A percentile compares a stretch with the other conserved stretches of the same genome.
Evolutionary conservation across 305 asterid genomes (phyloP).

Genomic region (Fraxinus latifolia): DNA sequence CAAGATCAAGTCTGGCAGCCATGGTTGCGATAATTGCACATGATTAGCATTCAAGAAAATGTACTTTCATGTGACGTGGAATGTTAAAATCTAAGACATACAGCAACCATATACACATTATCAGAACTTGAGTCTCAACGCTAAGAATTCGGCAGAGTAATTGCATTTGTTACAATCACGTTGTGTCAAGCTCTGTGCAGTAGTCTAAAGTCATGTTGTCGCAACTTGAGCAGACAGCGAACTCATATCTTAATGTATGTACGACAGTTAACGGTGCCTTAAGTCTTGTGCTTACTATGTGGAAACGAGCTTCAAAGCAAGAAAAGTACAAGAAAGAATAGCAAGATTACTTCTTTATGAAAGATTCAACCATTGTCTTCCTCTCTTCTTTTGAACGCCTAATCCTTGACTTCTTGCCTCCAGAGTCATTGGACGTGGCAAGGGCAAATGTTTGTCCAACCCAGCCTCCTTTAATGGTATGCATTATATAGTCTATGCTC

Average conservation of each 20-base stretch:
- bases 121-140: not conserved
- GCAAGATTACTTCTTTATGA: slow-evolving; percentile 60
- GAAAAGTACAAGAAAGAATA: slow-evolving; percentile 8
- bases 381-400: slow-evolving; percentile 93
- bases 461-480: slow-evolving; percentile 62
- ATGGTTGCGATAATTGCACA: not conserved
- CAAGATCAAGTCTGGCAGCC: not conserved
- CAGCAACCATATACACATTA: not conserved
- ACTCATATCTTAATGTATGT: not conserved
- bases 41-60: not conserved
- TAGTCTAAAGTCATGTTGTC: not conserved
- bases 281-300: not conserved
- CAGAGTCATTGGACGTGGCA: slow-evolving; percentile 53
- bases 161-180: not conserved
- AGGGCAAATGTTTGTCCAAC: slow-evolving; percentile 72
- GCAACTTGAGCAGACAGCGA: not conserved
- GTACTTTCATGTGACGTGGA: not conserved
- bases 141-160: not conserved
- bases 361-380: slow-evolving; percentile 75
- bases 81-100: not conserved
- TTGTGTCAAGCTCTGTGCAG: not conserved
- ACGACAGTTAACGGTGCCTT: not conserved
- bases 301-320: slow-evolving; percentile 12
- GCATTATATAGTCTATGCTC: slow-evolving; percentile 43
- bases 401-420: slow-evolving; percentile 66